A percentile compares a stretch with the other conserved stretches of the same genome.
These are phyloP conservation scores for Leucocoprinus leucothites DNA, from an alignment of 768 basidiomycete species.

Conservation along the genomic window DNA sequence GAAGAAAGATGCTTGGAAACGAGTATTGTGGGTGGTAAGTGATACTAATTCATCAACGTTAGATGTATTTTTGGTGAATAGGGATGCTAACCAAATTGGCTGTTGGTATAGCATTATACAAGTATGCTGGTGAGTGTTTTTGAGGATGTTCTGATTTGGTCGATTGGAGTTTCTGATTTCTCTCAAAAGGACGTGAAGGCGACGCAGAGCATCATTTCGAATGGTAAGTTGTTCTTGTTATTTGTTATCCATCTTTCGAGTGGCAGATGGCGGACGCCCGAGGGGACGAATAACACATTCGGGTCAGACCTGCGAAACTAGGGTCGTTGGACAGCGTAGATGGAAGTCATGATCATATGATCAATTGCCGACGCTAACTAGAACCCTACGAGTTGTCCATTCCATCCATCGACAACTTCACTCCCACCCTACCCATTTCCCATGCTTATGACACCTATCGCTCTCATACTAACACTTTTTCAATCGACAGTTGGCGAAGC, in stretches of 20 bases:
- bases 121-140: slow-evolving; percentile 54
- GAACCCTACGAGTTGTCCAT: no score
- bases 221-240: slow-evolving; percentile 36
- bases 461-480: not conserved
- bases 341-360: no score
- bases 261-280: no score
- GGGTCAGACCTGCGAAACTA: no score
- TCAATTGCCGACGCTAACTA: no score
- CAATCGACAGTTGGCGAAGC: slow-evolving; percentile 54
- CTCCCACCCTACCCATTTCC: not conserved
- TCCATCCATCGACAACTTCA: no score
- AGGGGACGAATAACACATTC: no score
- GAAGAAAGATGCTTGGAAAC: slow-evolving; percentile 55
- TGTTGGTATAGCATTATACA: slow-evolving; percentile 54
- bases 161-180: not conserved
- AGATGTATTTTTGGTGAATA: not conserved
- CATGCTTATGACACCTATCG: not conserved
- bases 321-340: no score
- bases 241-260: no score
- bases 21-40: slow-evolving; percentile 66
- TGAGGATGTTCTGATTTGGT: not conserved
- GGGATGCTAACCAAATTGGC: not conserved
- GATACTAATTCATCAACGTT: not conserved
- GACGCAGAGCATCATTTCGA: slow-evolving; percentile 62
- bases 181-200: slow-evolving; percentile 57